A percentile compares a stretch with the other conserved stretches of the same genome.
These are phyloP conservation scores for Trametes coccinea DNA, from an alignment of 768 basidiomycete species.

Conservation along the genomic window DNA sequence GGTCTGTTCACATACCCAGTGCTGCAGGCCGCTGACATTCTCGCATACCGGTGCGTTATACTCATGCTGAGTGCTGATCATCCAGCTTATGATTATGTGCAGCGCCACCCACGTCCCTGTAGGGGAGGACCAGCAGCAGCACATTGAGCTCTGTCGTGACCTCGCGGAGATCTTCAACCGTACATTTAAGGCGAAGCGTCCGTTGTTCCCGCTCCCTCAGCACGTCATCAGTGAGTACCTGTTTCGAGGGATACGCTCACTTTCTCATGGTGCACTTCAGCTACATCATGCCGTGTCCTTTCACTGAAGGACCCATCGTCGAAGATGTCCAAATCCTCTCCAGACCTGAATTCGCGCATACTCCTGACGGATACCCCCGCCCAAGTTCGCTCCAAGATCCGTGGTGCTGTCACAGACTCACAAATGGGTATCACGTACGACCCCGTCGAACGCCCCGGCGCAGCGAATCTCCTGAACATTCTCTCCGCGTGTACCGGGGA, in stretches of 20 bases:
- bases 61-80: background rate
- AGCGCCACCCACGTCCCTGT: conserved; percentile 92
- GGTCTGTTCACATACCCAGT: conserved; percentile 93
- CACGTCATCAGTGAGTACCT: conserved; percentile 69
- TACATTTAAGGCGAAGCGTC: conserved; percentile 46
- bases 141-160: conserved; percentile 86
- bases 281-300: conserved; percentile 77
- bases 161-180: conserved; percentile 83
- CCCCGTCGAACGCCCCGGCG: conserved; percentile 75
- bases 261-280: conserved; percentile 38
- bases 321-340: conserved; percentile 97
- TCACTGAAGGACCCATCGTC: conserved; percentile 81
- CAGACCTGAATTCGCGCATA: conserved; percentile 77
- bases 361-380: conserved; percentile 73
- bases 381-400: conserved; percentile 70
- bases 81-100: conserved; percentile 29
- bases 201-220: conserved; percentile 71
- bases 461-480: conserved; percentile 79
- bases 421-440: conserved; percentile 75
- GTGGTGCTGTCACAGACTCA: conserved; percentile 85
- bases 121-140: conserved; percentile 95
- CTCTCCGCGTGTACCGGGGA: conserved; percentile 69
- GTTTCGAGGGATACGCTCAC: too few species aligned
- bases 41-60: conserved; percentile 62
- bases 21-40: conserved; percentile 90